Conservation (phyloP, 2,329 filamentous ascomycete genomes). For the Samsoniella hepiali region DNA sequence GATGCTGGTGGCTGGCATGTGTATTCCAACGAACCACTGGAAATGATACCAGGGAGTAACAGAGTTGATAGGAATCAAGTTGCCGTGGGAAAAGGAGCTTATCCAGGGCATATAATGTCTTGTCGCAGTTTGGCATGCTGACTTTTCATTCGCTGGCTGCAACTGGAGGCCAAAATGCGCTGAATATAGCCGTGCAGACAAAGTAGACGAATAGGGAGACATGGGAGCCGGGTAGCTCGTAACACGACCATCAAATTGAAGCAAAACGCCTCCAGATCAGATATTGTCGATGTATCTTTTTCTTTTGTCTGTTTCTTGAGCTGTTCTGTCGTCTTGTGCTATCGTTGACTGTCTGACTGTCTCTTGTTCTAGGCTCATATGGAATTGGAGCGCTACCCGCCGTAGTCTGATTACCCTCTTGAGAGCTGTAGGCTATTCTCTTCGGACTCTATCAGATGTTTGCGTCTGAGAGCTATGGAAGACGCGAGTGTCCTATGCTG, state of each 20-base stretch:
- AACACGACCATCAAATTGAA: conserved; percentile 16
- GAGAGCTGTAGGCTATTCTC: conserved; percentile 37
- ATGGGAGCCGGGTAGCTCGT: conserved; percentile 37
- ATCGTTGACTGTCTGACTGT: conserved; percentile 48
- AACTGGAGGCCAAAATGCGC: neutral
- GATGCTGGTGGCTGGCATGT: neutral
- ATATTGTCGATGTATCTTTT: conserved; percentile 41
- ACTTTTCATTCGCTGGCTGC: neutral
- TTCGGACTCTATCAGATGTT: conserved; percentile 43
- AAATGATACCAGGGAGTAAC: no score
- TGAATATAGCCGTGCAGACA: conserved; percentile 6
- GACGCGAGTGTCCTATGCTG: conserved; percentile 34
- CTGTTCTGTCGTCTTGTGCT: conserved; percentile 55
- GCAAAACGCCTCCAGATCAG: conserved; percentile 33
- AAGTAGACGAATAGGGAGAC: conserved; percentile 31
- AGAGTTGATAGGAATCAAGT: neutral
- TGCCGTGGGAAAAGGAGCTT: neutral
- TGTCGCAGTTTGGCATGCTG: neutral
- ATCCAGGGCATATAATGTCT: neutral
- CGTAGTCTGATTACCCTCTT: conserved; percentile 52
- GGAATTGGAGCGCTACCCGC: conserved; percentile 60
- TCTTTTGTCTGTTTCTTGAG: conserved; percentile 19
- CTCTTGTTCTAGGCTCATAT: conserved; percentile 57
- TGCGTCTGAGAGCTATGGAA: conserved; percentile 47
- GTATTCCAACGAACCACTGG: neutral